phyloP scores from a whole-genome alignment of 331 rosid genomes.

The Saraca asoca region DNA sequence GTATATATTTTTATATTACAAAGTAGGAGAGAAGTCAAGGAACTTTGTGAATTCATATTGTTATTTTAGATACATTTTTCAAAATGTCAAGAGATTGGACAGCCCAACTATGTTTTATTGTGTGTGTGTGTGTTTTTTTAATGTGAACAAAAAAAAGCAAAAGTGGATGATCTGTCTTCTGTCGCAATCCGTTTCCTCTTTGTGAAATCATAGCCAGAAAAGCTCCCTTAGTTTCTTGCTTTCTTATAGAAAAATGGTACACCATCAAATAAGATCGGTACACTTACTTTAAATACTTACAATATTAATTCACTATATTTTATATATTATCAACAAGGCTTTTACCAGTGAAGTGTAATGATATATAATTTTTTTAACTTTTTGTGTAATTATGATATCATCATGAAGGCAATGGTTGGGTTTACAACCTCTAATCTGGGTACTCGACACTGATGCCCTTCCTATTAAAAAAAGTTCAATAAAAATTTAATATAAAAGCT shows the following conservation, averaged over 20 bases:
- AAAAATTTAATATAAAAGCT: no score
- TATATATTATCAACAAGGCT: background rate
- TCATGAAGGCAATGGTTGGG: constrained; percentile 7
- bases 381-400: no score
- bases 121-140: no score
- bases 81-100: constrained; percentile 19
- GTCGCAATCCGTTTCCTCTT: constrained; percentile 19
- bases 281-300: no score
- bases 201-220: background rate
- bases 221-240: background rate
- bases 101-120: background rate
- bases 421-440: background rate
- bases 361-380: no score
- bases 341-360: background rate
- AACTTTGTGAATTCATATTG: background rate
- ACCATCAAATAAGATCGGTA: no score
- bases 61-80: background rate
- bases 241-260: constrained; percentile 4
- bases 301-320: no score
- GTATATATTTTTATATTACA: background rate
- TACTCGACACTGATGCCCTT: no score
- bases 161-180: constrained; percentile 1
- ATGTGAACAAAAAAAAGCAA: constrained; percentile 30
- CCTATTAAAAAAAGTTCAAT: no score
- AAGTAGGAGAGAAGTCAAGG: constrained; percentile 3